Evolutionary conservation across 2,329 filamentous ascomycete species (phyloP), one percentile per base, ranked within the genome.

Genomic region (Aspergillus alliaceus): DNA sequence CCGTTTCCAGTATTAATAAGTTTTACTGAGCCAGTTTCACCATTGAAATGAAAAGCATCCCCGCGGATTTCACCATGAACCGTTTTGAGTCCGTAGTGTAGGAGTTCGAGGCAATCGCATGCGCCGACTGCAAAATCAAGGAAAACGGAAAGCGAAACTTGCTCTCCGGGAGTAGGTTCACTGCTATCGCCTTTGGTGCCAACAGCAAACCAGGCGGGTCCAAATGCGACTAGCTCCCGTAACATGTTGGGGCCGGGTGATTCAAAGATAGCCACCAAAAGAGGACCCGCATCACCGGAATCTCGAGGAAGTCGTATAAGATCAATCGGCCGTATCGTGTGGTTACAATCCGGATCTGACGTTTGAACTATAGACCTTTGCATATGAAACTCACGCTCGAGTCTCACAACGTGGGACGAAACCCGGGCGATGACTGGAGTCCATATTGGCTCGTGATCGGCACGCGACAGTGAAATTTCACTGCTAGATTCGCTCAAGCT

Each of bases 51-150:
- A 68, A 97, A 97, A 0, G 92, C 90, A 74, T 98, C 93, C 5
- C 88, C 90, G 27, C 93, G 85, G 51, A 98, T 88, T 75, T 98
- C 93, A 44, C 93, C 93, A 66, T 97, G 93, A 1, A 96, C 88
- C 56, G 92, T 86, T 59, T 90, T 88, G 57, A 93, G 85, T 8
- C 90, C 88, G 74, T 97, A 92, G 67, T 98, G 93, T n/a, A 98
- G 78, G 47, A 96, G 86, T 73, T 97, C 93, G 48, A 96, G 77
- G 69, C 91, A 96, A 72, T 96, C 86, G 6, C 90, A 86, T 1
- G 93, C 90, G 24, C 93, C 93, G 57, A 96, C 90, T 29, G 93
- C 93, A 70, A 97, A 97, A 67, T 96, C 89, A 27, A 98, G 82
- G 67, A 97, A 97, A 15, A 85, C 81, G 47, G 89, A 82, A 6